Base-by-base conservation (phyloP, 768 basidiomycete species). In the Suillus weaverae region DNA sequence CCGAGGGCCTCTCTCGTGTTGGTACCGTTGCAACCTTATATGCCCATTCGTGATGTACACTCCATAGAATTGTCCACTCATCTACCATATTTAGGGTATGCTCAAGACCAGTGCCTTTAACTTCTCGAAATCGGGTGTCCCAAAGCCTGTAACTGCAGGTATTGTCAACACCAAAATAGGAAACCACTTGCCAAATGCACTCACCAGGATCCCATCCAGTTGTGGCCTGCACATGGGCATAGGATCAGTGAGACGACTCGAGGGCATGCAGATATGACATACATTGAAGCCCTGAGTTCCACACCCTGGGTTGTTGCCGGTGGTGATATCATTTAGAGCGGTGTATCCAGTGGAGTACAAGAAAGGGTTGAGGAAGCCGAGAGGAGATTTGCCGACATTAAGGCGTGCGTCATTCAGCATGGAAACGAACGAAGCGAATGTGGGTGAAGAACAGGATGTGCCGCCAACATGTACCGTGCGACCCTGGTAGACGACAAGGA, bases 151-250 rank as follows among this genome's bases (percentile, higher is more conserved):
- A 11, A 87, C 85, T 83, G 66, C 20, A 66, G 18, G 18, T 14
- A 53, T 64, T 60, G 22, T 61, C 67, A 60, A 62, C 57, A 50
- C 64, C 38, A 9, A 60, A n/a, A 33, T 43, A 9, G 38, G 44
- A 5, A 60, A 51, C n/a, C 48, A 74, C 78, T 71, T 6, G 30
- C 22, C 7, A 18, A 39, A n/a, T 36, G 18, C 18, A 59, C 57
- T 59, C 67, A 85, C 86, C 80, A 44, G 86, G 83, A 76, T 88
- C 86, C 86, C 87, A 88, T 54, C 87, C 87, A 57, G 54, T 61
- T 16, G 83, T 81, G 5, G 84, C 80, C 83, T 84, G 62, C 50
- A n/a, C 55, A 14, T 48, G 62, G 18, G 18, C 11, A 32, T 59
- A 30, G 14, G n/a, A 30, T 59, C 30, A 59, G 20, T 41, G 11